Evolutionary conservation across 202 grass and related monocot species (phyloP).

Genomic region (Panicum hallii): DNA sequence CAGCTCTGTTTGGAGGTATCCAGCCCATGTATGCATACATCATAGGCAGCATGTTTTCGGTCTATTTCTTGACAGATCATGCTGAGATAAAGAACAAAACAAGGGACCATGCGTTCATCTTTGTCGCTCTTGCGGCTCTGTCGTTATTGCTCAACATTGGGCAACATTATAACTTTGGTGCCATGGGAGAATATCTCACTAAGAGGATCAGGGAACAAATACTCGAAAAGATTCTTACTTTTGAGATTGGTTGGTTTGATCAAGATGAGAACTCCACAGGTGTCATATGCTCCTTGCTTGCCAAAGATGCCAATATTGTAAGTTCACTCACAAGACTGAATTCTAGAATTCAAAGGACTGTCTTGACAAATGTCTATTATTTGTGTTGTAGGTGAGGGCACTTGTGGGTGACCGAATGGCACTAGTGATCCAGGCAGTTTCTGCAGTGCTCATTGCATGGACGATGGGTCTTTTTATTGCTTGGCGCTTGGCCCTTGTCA

Average conservation of each 20-base stretch:
- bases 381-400: slow-evolving; percentile 59
- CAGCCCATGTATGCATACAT: slow-evolving; percentile 69
- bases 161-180: slow-evolving; percentile 85
- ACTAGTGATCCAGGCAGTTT: slow-evolving; percentile 70
- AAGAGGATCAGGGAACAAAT: slow-evolving; percentile 81
- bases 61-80: slow-evolving; percentile 74
- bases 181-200: slow-evolving; percentile 83
- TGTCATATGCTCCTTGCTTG: slow-evolving; percentile 67
- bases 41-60: slow-evolving; percentile 72
- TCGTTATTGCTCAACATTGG: slow-evolving; percentile 72
- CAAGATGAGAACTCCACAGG: slow-evolving; percentile 74
- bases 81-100: slow-evolving; percentile 66
- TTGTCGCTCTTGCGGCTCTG: slow-evolving; percentile 54
- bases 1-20: slow-evolving; percentile 66
- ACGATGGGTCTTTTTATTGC: slow-evolving; percentile 80
- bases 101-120: slow-evolving; percentile 56
- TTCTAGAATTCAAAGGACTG: not conserved
- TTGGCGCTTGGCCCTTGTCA: slow-evolving; percentile 76
- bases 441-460: slow-evolving; percentile 67
- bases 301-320: slow-evolving; percentile 83
- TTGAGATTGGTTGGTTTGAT: slow-evolving; percentile 85
- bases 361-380: not conserved
- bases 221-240: slow-evolving; percentile 77
- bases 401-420: slow-evolving; percentile 84
- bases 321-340: not conserved